Percentiles rank a stretch among this genome's conserved stretches.
Evolutionary conservation across 331 rosid species (phyloP).

Genomic region (Erythrophleum ivorense): DNA sequence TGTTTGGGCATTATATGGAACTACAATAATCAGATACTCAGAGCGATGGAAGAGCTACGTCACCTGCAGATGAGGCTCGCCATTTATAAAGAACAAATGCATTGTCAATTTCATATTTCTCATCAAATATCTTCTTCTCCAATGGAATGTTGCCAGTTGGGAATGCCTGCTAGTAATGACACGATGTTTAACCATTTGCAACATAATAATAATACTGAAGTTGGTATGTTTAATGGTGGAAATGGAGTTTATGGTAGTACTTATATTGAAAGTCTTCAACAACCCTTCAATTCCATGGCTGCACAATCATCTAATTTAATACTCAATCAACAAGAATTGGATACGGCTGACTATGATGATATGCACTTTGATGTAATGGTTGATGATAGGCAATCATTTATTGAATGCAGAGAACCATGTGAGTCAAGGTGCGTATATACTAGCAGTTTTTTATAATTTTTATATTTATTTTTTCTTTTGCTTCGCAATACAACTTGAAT

Average conservation of each 20-base stretch:
- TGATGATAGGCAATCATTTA: conserved; percentile 41
- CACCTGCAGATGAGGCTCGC: background rate
- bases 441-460: background rate
- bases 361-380: conserved; percentile 38
- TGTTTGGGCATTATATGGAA: conserved; percentile 35
- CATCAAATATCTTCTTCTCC: background rate
- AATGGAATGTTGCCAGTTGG: background rate
- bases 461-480: background rate
- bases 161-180: background rate
- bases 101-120: background rate
- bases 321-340: conserved; percentile 31
- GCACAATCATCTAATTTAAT: background rate
- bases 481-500: no score
- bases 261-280: conserved; percentile 27
- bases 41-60: conserved; percentile 15
- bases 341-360: conserved; percentile 28
- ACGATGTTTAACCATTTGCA: background rate
- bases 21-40: background rate
- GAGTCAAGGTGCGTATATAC: conserved; percentile 43
- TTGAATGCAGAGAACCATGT: conserved; percentile 42
- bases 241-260: conserved; percentile 20
- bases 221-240: conserved; percentile 4
- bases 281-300: background rate
- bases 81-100: background rate
- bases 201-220: background rate